These are phyloP conservation scores for Pseudonectria buxi DNA, from an alignment of 2,329 filamentous ascomycete genomes.

Conservation along the genomic window DNA sequence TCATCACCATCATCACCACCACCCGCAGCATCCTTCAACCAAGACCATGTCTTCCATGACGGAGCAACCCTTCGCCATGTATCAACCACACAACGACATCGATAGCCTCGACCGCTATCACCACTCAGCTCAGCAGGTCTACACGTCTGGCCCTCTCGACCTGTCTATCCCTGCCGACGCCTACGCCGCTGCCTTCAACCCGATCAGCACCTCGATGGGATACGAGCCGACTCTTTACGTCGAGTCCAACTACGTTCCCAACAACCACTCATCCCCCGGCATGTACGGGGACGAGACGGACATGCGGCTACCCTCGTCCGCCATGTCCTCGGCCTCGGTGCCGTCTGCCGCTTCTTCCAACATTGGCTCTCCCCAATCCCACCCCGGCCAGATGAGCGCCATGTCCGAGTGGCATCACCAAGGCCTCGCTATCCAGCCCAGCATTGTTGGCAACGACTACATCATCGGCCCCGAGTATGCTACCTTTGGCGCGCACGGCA, in stretches of 20 bases:
- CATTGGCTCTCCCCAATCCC: slow-evolving; percentile 60
- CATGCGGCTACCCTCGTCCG: slow-evolving; percentile 46
- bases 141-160: slow-evolving; percentile 38
- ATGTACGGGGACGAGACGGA: slow-evolving; percentile 46
- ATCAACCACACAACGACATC: slow-evolving; percentile 23
- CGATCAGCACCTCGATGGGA: slow-evolving; percentile 29
- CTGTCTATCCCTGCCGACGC: slow-evolving; percentile 42
- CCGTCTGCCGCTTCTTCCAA: slow-evolving; percentile 61
- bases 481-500: slow-evolving; percentile 40
- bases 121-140: slow-evolving; percentile 26
- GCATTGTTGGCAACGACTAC: slow-evolving; percentile 54
- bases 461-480: slow-evolving; percentile 49
- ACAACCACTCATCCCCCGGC: slow-evolving; percentile 40
- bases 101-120: slow-evolving; percentile 42
- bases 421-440: slow-evolving; percentile 53
- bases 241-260: slow-evolving; percentile 40
- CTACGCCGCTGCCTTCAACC: slow-evolving; percentile 34
- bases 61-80: slow-evolving; percentile 23
- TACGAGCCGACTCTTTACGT: slow-evolving; percentile 44
- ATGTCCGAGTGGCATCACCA: slow-evolving; percentile 52
- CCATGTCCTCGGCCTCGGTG: slow-evolving; percentile 54
- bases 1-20: slow-evolving; percentile 10
- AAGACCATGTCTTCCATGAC: slow-evolving; percentile 24
- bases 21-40: slow-evolving; percentile 2
- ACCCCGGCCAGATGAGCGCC: slow-evolving; percentile 49